Evolutionary conservation across 1,139 yeast species (phyloP).

Genomic region (Diutina neorugosa): DNA sequence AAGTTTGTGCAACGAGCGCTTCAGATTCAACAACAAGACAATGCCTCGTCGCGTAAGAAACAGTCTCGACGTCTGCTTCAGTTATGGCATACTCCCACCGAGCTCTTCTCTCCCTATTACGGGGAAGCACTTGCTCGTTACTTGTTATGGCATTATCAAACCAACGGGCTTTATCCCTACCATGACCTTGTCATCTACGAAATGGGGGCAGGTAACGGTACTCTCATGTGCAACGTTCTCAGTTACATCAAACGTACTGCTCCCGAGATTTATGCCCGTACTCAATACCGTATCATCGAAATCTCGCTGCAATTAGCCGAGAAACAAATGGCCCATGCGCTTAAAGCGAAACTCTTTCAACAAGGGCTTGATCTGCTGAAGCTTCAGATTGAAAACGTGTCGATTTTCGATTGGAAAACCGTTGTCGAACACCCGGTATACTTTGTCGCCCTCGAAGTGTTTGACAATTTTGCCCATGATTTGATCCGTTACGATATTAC

Average conservation of each 20-base stretch:
- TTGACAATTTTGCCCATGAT: conserved; percentile 81
- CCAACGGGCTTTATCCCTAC: conserved; percentile 48
- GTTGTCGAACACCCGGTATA: conserved; percentile 61
- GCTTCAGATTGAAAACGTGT: conserved; percentile 57
- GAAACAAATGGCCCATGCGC: conserved; percentile 39
- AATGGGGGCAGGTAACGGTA: conserved; percentile 88
- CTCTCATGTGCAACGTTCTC: conserved; percentile 68
- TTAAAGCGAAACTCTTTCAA: conserved; percentile 21
- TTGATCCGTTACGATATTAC: conserved; percentile 61
- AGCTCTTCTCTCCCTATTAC: conserved; percentile 69
- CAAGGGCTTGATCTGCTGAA: conserved; percentile 33
- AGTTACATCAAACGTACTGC: conserved; percentile 50
- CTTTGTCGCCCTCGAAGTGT: conserved; percentile 72
- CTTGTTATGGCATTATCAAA: conserved; percentile 54
- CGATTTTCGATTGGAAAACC: conserved; percentile 65
- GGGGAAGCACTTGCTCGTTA: conserved; percentile 79
- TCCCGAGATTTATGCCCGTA: conserved; percentile 60
- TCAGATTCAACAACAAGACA: conserved; percentile 19
- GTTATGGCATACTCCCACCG: conserved; percentile 88
- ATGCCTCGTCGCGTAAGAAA: conserved; percentile 6
- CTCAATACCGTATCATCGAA: conserved; percentile 67
- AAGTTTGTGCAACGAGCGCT: conserved; percentile 23
- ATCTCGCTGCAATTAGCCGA: conserved; percentile 58
- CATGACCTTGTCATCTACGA: conserved; percentile 65
- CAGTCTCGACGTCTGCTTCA: conserved; percentile 35